Evolutionary conservation across 306 rosid species (phyloP).

Genomic region (Prunus mongolica): DNA sequence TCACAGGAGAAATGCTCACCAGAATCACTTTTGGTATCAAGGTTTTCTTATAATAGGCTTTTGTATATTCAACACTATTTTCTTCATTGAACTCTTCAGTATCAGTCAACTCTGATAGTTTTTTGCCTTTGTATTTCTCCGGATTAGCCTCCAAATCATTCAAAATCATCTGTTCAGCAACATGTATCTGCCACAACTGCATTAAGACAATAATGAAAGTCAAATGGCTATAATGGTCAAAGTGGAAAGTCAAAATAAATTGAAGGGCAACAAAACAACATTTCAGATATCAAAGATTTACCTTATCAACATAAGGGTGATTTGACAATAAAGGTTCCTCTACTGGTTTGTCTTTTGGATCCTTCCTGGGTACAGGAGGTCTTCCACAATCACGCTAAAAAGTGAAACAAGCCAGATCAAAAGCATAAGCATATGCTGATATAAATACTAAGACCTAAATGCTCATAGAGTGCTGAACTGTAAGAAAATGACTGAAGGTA

Average conservation of each 20-base stretch:
- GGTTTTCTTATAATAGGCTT: slow-evolving; percentile 65
- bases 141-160: slow-evolving; percentile 78
- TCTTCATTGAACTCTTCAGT: slow-evolving; percentile 73
- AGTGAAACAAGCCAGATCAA: slow-evolving; percentile 21
- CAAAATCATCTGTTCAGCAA: slow-evolving; percentile 86
- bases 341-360: slow-evolving; percentile 78
- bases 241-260: not conserved
- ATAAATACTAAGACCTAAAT: not conserved
- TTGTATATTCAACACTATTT: slow-evolving; percentile 60
- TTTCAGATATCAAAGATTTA: slow-evolving; percentile 21
- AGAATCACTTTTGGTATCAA: slow-evolving; percentile 57
- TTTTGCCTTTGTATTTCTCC: slow-evolving; percentile 74
- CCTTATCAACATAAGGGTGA: slow-evolving; percentile 94
- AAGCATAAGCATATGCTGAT: slow-evolving; percentile 1
- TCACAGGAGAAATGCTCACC: slow-evolving; percentile 45
- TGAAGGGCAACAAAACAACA: not conserved
- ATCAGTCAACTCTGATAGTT: slow-evolving; percentile 60
- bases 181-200: slow-evolving; percentile 98
- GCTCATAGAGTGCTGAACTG: slow-evolving; percentile 1
- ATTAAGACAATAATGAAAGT: slow-evolving; percentile 10
- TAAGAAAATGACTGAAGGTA: not conserved
- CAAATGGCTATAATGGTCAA: slow-evolving; percentile 8
- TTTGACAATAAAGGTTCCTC: slow-evolving; percentile 83
- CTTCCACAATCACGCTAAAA: slow-evolving; percentile 88
- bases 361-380: slow-evolving; percentile 87